A percentile compares a stretch with the other conserved stretches of the same genome.
Conservation (phyloP, 2,329 filamentous ascomycete species). For the Pyrenochaeta sp. region DNA sequence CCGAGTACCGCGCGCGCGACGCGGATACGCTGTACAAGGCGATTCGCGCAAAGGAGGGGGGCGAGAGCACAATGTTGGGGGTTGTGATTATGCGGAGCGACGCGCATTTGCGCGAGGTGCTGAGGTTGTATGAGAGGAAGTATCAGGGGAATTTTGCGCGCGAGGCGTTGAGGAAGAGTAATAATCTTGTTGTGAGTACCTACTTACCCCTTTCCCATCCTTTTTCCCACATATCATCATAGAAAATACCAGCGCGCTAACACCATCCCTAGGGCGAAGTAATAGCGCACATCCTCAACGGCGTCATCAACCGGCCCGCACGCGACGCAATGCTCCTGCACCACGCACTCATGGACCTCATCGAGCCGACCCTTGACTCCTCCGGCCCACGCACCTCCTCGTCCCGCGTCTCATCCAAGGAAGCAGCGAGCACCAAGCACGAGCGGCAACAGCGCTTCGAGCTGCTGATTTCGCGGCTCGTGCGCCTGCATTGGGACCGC, state of each 20-base stretch:
- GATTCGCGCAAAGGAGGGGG: conserved; percentile 74
- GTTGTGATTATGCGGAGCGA: conserved; percentile 85
- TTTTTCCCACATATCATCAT: too few species aligned
- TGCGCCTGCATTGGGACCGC: conserved; percentile 92
- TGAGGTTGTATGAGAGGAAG: conserved; percentile 76
- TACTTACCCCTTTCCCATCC: conserved; percentile 31
- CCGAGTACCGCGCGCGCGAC: conserved; percentile 69
- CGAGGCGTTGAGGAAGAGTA: conserved; percentile 86
- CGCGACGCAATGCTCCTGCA: conserved; percentile 90
- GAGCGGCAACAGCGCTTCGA: conserved; percentile 73
- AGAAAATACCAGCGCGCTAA: too few species aligned
- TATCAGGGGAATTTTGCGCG: conserved; percentile 84
- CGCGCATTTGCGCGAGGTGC: conserved; percentile 78
- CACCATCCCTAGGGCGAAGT: conserved; percentile 76
- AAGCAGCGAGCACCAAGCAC: conserved; percentile 42
- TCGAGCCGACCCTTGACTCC: conserved; percentile 45
- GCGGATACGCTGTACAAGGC: conserved; percentile 75
- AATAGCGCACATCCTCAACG: conserved; percentile 93
- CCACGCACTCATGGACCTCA: conserved; percentile 76
- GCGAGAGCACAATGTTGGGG: conserved; percentile 85
- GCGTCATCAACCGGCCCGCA: conserved; percentile 92
- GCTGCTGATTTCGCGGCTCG: conserved; percentile 84
- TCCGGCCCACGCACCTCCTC: conserved; percentile 25
- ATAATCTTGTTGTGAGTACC: conserved; percentile 82
- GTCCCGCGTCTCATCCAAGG: conserved; percentile 26